Conservation (phyloP, 805 yeast species). For the Candida sonorensis region DNA sequence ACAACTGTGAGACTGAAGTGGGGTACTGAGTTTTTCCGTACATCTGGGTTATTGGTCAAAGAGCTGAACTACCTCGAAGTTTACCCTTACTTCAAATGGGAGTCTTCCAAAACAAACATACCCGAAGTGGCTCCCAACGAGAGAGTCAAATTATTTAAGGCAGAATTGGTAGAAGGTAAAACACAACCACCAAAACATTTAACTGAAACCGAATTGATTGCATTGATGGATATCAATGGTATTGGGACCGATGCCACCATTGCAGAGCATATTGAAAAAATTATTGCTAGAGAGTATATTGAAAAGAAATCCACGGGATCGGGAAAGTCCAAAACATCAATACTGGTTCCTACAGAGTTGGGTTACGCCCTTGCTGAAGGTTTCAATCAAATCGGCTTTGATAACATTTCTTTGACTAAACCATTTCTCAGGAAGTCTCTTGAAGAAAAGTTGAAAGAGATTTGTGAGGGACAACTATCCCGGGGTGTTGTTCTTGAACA, state of each 20-base stretch:
- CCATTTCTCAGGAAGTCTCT: slow-evolving; percentile 78
- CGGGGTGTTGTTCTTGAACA: slow-evolving; percentile 49
- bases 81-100: slow-evolving; percentile 78
- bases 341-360: slow-evolving; percentile 68
- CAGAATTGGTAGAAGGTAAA: slow-evolving; percentile 62
- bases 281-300: slow-evolving; percentile 62
- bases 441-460: slow-evolving; percentile 58
- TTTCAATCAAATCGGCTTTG: slow-evolving; percentile 72
- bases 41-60: slow-evolving; percentile 68
- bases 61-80: slow-evolving; percentile 77
- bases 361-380: slow-evolving; percentile 89
- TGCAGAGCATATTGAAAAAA: slow-evolving; percentile 92
- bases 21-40: slow-evolving; percentile 68
- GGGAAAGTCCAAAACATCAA: slow-evolving; percentile 31
- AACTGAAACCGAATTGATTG: slow-evolving; percentile 89
- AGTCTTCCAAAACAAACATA: slow-evolving; percentile 44
- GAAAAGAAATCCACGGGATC: slow-evolving; percentile 32
- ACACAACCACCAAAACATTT: slow-evolving; percentile 77
- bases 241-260: slow-evolving; percentile 99
- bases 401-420: slow-evolving; percentile 67
- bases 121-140: slow-evolving; percentile 62
- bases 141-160: slow-evolving; percentile 43
- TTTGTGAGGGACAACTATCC: slow-evolving; percentile 57
- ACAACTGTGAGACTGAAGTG: slow-evolving; percentile 62
- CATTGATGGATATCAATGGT: slow-evolving; percentile 93